Percentiles rank a stretch among this genome's conserved stretches.
These are phyloP conservation scores for Hortaea sp. DNA, from an alignment of 2,329 filamentous ascomycete genomes.

Conservation along the genomic window DNA sequence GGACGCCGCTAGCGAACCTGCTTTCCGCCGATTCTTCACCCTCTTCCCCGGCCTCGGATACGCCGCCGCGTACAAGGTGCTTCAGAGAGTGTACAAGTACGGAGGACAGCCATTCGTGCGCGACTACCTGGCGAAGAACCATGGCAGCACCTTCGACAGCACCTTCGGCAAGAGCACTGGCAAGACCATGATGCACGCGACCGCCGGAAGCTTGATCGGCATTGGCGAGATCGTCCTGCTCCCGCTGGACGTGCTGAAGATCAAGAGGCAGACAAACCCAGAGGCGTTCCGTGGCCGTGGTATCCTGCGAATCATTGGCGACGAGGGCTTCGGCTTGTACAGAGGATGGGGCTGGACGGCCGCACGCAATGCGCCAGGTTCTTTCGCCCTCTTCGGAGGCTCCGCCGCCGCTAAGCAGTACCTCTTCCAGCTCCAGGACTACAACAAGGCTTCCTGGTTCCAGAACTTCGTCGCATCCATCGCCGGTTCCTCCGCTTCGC, in stretches of 20 bases:
- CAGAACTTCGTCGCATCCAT: conserved; percentile 98
- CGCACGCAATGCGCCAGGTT: conserved; percentile 90
- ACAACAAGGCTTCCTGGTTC: conserved; percentile 87
- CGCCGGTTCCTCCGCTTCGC: conserved; percentile 85
- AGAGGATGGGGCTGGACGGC: conserved; percentile 97
- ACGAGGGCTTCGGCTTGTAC: conserved; percentile 93
- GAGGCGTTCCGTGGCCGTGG: conserved; percentile 94
- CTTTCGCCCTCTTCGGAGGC: conserved; percentile 96
- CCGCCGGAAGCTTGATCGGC: conserved; percentile 86
- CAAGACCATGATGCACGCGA: conserved; percentile 96
- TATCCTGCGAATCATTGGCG: conserved; percentile 75
- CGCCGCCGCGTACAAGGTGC: conserved; percentile 93
- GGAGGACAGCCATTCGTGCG: conserved; percentile 92
- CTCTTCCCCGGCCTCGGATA: conserved; percentile 96
- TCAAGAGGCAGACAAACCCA: conserved; percentile 98
- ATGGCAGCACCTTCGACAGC: conserved; percentile 72
- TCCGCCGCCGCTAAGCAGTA: conserved; percentile 98
- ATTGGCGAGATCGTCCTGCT: conserved; percentile 95
- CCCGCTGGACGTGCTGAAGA: conserved; percentile 94
- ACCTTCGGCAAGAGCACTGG: conserved; percentile 94
- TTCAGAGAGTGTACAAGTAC: conserved; percentile 98
- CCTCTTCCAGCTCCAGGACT: conserved; percentile 78
- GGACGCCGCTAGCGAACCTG: conserved; percentile 64
- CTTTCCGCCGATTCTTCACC: conserved; percentile 75
- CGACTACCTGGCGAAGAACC: conserved; percentile 73